Base-by-base conservation (phyloP, 495 filamentous ascomycete species). In the Neurospora sp. region DNA sequence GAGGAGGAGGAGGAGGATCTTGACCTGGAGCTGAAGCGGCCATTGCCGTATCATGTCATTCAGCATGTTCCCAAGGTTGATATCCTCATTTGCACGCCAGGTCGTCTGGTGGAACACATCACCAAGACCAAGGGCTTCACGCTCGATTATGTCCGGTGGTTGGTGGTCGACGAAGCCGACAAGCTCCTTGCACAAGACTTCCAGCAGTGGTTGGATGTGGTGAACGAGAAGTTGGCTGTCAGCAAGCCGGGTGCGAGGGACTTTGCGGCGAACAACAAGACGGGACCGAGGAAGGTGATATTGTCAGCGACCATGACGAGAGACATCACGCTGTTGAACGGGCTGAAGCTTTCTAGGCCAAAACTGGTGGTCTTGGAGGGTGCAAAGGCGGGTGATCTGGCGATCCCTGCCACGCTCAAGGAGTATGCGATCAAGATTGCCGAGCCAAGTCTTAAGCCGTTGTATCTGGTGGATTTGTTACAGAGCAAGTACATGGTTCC, bases 91-190 rank as follows among this genome's bases (percentile, higher is more conserved):
- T 94, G 91, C 78, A 99, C 96, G 0, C 96, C 96, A 1, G 96
- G 96, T 73, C 88, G 96, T 62, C 86, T 99, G 10, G 93, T 99
- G 35, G 94, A 98, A 78, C 93, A 99, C 82, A 85, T 98, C 72
- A 89, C 90, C 72, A 88, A 90, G 74, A 97, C 96, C 4, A 88
- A 88, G 12, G 92, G 95, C 3, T 97, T 97, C 77, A 89, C 85
- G 4, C 84, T 94, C 69, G 85, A 90, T 41, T 87, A 91, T 81
- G 85, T 96, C 7, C 87, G 90, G 75, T 98, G 93, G 94, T 85
- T 95, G 23, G 89, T 97, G 23, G 92, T 98, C 39, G 96, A 99
- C 78, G 96, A 99, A 83, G 96, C 94, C 0, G 96, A 98, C 81
- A 90, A 94, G 75, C 84, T 98, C 8, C 89, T 98, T 4, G 92